Evolutionary conservation across 768 basidiomycete species (phyloP), one percentile per base, ranked within the genome.

Genomic region (Cyclocybe aegerita): DNA sequence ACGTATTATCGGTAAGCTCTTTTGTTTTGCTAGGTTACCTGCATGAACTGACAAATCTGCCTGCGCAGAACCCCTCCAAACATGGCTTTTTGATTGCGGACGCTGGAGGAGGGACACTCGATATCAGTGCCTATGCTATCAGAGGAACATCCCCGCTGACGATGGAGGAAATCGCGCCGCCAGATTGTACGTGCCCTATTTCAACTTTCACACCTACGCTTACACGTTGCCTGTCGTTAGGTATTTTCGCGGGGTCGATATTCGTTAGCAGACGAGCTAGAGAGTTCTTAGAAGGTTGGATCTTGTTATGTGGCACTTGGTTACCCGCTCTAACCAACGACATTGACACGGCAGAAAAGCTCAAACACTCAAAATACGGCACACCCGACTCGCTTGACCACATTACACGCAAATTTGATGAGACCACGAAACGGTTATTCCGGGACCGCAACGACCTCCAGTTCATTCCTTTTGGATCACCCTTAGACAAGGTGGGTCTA

Each of bases 161-260:
- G 11, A 90, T 91, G 58, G 88, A 91, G 62, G 88, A 91, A 67
- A 82, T 90, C 56, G 88, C 88, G 2, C 88, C 88, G 17, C 86
- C 88, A 9, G 88, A 91, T 65, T 91, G 88, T 86, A 54, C 52
- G 82, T 70, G 30, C 32, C 17, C 30, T 14, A 23, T 4, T 30
- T 35, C 16, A 31, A 44, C 46, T 16, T 17, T 49, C 16, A 32
- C 11, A 39, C 31, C 15, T 39, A 37, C 39, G 23, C 23, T 23
- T 23, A 23, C 23, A 23, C 23, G 23, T 51, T 17, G 56, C 36
- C 11, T 32, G 43, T 40, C 48, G 46, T 49, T 58, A 87, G 85
- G 85, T 65, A 80, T 90, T 36, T 91, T 91, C 65, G 86, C 88
- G 39, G 88, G 88, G 17, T 90, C 88, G 4, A 86, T 91, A 10